phyloP scores from a whole-genome alignment of 768 basidiomycete species.

The Mycena vulgaris region DNA sequence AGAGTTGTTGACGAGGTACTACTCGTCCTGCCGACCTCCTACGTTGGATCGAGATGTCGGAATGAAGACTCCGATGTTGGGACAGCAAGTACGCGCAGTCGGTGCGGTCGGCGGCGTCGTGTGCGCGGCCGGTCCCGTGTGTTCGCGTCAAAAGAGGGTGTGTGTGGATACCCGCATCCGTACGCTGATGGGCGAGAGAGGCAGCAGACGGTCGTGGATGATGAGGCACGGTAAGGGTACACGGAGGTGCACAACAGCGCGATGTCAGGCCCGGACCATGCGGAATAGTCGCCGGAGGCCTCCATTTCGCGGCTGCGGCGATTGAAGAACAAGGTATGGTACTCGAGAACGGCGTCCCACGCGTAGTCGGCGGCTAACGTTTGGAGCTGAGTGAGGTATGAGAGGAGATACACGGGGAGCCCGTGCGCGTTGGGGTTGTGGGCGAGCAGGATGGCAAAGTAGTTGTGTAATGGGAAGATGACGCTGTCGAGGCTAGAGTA shows the following conservation, averaged over 20 bases:
- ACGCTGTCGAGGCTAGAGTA: conserved; percentile 15
- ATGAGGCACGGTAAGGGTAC: background rate
- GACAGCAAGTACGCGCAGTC: background rate
- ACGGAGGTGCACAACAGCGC: conserved; percentile 1
- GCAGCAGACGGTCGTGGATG: background rate
- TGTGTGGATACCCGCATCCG: background rate
- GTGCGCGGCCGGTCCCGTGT: too few relatives aligned
- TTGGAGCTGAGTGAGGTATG: conserved; percentile 12
- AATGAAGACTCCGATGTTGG: too few relatives aligned
- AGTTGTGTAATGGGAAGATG: conserved; percentile 2
- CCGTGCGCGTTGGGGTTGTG: background rate
- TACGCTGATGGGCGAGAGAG: too few relatives aligned
- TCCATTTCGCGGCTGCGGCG: conserved; percentile 6
- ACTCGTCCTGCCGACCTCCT: conserved; percentile 16
- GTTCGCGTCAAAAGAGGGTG: too few relatives aligned
- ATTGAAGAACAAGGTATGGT: conserved; percentile 26
- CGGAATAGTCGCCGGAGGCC: background rate
- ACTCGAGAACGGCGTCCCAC: conserved; percentile 9
- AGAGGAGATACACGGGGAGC: background rate
- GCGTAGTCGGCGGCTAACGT: conserved; percentile 9
- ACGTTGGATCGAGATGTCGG: too few relatives aligned
- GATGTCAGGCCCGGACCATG: conserved; percentile 1
- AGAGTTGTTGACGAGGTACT: background rate
- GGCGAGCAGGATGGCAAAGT: conserved; percentile 16
- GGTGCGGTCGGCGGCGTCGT: background rate